Percentiles rank a stretch among this genome's conserved stretches.
phyloP scores from a whole-genome alignment of 371 early-diverging fungal genomes.

The Mucor saturninus region DNA sequence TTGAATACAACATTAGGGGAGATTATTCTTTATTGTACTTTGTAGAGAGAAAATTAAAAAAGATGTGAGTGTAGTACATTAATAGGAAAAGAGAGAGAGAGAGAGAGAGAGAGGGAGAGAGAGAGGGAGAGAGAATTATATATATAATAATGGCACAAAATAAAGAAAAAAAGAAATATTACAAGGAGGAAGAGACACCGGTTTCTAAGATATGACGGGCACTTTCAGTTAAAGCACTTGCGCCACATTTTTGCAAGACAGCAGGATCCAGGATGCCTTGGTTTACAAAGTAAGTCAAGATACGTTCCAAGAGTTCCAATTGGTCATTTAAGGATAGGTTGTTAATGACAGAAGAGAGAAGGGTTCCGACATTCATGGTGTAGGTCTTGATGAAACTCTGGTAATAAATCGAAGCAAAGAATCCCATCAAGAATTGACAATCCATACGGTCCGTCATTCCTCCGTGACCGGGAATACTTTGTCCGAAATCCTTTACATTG shows the following conservation, averaged over 20 bases:
- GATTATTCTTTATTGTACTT: no score
- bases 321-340: constrained; percentile 54
- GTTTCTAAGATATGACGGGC: constrained; percentile 26
- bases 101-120: not conserved
- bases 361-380: constrained; percentile 51
- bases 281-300: constrained; percentile 60
- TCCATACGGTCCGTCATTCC: constrained; percentile 99
- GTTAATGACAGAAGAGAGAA: constrained; percentile 53
- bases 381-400: constrained; percentile 81
- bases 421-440: constrained; percentile 97
- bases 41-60: no score
- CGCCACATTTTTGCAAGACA: constrained; percentile 45
- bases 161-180: constrained; percentile 6
- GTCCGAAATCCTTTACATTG: constrained; percentile 98
- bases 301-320: constrained; percentile 55
- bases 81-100: not conserved
- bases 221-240: constrained; percentile 34
- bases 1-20: no score
- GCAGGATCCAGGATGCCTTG: constrained; percentile 57
- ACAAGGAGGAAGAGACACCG: constrained; percentile 10
- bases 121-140: not conserved
- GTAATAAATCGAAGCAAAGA: constrained; percentile 94
- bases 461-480: constrained; percentile 98
- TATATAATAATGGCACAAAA: not conserved
- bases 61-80: not conserved